A percentile compares a stretch with the other conserved stretches of the same genome.
Conservation (phyloP, 2,329 filamentous ascomycete species). For the Penicillium olsonii region DNA sequence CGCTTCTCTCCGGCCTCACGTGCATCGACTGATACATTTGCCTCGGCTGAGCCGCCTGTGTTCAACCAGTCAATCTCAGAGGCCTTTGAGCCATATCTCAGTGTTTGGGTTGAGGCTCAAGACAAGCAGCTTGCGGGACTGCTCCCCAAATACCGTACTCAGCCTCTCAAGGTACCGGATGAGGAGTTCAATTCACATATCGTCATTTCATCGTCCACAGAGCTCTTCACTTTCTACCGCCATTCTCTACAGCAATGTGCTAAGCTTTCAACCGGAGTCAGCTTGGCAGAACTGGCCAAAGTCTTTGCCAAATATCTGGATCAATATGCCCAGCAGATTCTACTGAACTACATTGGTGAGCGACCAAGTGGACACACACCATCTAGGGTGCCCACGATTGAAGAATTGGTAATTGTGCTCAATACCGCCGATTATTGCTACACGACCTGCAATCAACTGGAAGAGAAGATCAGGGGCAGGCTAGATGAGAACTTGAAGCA, state of each 20-base stretch:
- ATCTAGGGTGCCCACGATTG: slow-evolving; percentile 55
- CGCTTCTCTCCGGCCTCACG: slow-evolving; percentile 71
- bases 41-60: slow-evolving; percentile 72
- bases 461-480: slow-evolving; percentile 89
- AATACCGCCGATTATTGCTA: slow-evolving; percentile 99
- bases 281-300: slow-evolving; percentile 78
- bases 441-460: slow-evolving; percentile 84
- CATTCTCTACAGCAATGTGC: slow-evolving; percentile 90
- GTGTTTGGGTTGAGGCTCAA: slow-evolving; percentile 95
- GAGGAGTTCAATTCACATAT: slow-evolving; percentile 91
- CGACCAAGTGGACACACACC: slow-evolving; percentile 56
- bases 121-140: slow-evolving; percentile 81
- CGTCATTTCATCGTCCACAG: slow-evolving; percentile 90
- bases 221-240: slow-evolving; percentile 96
- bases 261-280: slow-evolving; percentile 88
- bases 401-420: slow-evolving; percentile 81
- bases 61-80: slow-evolving; percentile 93
- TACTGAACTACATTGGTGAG: slow-evolving; percentile 71
- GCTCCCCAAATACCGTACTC: slow-evolving; percentile 83
- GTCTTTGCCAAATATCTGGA: slow-evolving; percentile 92
- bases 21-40: slow-evolving; percentile 86
- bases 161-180: slow-evolving; percentile 76
- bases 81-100: slow-evolving; percentile 95
- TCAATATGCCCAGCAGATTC: slow-evolving; percentile 89
- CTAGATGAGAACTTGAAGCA: slow-evolving; percentile 77